Percentiles rank a stretch among this genome's conserved stretches.
Conservation (phyloP, 176 grass and related monocot genomes). For the Guadua angustifolia region DNA sequence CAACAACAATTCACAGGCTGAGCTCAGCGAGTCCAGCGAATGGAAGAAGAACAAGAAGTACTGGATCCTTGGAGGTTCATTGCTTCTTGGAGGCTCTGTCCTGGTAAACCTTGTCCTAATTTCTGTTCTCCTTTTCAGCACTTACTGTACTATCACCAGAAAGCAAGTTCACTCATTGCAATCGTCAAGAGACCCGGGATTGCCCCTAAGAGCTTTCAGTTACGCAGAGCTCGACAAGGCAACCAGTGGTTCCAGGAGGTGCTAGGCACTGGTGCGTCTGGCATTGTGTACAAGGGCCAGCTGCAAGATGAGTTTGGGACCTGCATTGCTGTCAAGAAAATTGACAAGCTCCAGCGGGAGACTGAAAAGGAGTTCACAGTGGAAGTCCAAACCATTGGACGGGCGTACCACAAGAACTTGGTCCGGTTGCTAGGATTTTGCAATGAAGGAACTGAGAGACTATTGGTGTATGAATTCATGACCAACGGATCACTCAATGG, state of each 20-base stretch:
- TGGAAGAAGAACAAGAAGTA: conserved; percentile 6
- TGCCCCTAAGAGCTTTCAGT: background rate
- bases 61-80: conserved; percentile 30
- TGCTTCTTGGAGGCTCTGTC: conserved; percentile 29
- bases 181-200: background rate
- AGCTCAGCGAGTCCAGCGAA: background rate
- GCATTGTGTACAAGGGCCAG: conserved; percentile 45
- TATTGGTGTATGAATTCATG: conserved; percentile 35
- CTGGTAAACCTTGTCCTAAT: conserved; percentile 8
- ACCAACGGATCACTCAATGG: conserved; percentile 16
- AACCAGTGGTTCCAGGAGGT: conserved; percentile 40
- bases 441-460: conserved; percentile 1
- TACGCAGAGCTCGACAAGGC: conserved; percentile 46
- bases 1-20: background rate
- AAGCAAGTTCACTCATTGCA: background rate
- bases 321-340: conserved; percentile 22
- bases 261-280: conserved; percentile 46
- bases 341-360: background rate
- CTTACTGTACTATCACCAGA: background rate
- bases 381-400: conserved; percentile 36
- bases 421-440: conserved; percentile 20
- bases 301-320: conserved; percentile 21
- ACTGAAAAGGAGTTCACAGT: conserved; percentile 37
- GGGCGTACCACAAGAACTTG: conserved; percentile 27
- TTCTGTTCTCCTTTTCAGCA: conserved; percentile 10